Conservation (phyloP, 1,284 basidiomycete species). For the Cryptococcus deneoformans region DNA sequence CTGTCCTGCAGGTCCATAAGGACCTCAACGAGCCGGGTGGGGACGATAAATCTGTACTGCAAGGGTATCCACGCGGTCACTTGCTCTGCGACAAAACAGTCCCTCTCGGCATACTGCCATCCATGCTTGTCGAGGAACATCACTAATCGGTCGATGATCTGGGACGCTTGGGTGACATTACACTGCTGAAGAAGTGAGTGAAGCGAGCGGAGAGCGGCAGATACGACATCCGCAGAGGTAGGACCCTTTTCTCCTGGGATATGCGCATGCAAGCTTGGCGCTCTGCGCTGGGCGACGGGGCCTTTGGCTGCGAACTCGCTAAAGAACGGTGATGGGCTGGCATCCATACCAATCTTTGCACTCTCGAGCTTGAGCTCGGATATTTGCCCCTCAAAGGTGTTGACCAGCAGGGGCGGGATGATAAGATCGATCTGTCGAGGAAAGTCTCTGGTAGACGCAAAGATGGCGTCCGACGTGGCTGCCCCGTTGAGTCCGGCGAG, state of each 20-base stretch:
- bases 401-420: slow-evolving; percentile 69
- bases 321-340: slow-evolving; percentile 67
- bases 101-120: slow-evolving; percentile 73
- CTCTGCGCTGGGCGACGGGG: slow-evolving; percentile 71
- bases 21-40: slow-evolving; percentile 78
- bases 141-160: slow-evolving; percentile 68
- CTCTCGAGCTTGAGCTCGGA: slow-evolving; percentile 65
- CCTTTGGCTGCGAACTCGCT: slow-evolving; percentile 69
- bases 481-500: slow-evolving; percentile 78
- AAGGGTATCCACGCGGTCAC: slow-evolving; percentile 81
- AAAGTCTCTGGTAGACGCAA: slow-evolving; percentile 72
- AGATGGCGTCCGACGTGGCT: slow-evolving; percentile 79
- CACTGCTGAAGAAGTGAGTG: slow-evolving; percentile 73
- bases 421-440: slow-evolving; percentile 68
- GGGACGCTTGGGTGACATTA: slow-evolving; percentile 65
- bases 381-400: slow-evolving; percentile 64
- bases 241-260: slow-evolving; percentile 85
- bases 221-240: slow-evolving; percentile 66
- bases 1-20: slow-evolving; percentile 68
- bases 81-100: slow-evolving; percentile 76
- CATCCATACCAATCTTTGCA: slow-evolving; percentile 61
- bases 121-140: slow-evolving; percentile 63
- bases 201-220: slow-evolving; percentile 68
- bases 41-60: slow-evolving; percentile 87
- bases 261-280: slow-evolving; percentile 82